Evolutionary conservation across 495 filamentous ascomycete species (phyloP), one percentile per base, ranked within the genome.

Genomic region (Niebla homalea): DNA sequence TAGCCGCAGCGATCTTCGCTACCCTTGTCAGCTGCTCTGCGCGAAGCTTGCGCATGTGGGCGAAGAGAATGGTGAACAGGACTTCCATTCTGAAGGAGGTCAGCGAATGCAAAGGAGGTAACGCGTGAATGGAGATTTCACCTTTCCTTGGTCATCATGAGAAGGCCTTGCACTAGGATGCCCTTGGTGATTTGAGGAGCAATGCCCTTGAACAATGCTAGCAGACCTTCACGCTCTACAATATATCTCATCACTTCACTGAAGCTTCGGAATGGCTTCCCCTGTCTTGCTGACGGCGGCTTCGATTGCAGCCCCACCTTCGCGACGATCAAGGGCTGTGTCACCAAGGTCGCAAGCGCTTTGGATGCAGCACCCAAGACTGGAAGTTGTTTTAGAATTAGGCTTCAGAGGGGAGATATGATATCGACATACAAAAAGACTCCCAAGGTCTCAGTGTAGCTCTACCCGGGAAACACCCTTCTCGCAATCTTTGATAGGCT

Each of bases 131-230:
- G 32, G 25, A 4, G 18, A 26, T 65, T 78, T 53, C 75, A 93
- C 88, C 88, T 78, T 67, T 99, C 93, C 70, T 99, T 99, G 4
- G 87, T 94, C 92, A 97, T 99, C 92, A 99, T 99, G 21, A 99
- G 70, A 43, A 97, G 70, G 47, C 92, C 92, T 61, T 99, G 92
- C 5, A 99, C 92, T 41, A 97, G 58, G 40, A 99, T 68, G 16
- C 93, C 92, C 67, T 99, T 99, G 42, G 84, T 59, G 44, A 99
- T 81, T 63, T 99, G 92, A 0, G 92, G 92, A 0, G 81, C 90
- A 62, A 99, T 94, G 20, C 92, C 92, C 70, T 97, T 99, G 74
- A 96, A 97, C 14, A 97, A 75, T 18, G 85, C 84, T 18, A 83
- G 56, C 3, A 73, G 55, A 8, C 92, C 92, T 64, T 99, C 92